Percentiles rank a stretch among this genome's conserved stretches.
Evolutionary conservation across 1,139 yeast genomes (phyloP).

Genomic region (Zygosaccharomyces sapae): DNA sequence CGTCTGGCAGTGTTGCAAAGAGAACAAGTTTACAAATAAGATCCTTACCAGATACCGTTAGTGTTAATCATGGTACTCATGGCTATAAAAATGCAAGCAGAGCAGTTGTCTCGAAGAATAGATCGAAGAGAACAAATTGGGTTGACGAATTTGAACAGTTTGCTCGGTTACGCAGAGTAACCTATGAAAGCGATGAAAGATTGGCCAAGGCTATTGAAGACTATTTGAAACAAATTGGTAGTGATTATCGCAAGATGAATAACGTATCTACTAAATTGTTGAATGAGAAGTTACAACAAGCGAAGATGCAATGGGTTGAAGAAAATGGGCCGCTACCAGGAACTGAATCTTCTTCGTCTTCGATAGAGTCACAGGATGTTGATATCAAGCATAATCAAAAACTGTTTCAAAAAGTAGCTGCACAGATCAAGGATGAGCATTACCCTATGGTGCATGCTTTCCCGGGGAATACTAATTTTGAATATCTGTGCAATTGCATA

Average conservation of each 20-base stretch:
- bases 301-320: slow-evolving; percentile 8
- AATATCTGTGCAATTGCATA: slow-evolving; percentile 27
- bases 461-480: slow-evolving; percentile 27
- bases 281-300: slow-evolving; percentile 12
- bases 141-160: slow-evolving; percentile 14
- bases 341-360: neutral
- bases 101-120: slow-evolving; percentile 6
- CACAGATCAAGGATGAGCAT: slow-evolving; percentile 19
- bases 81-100: slow-evolving; percentile 11
- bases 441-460: slow-evolving; percentile 23
- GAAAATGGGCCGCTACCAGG: slow-evolving; percentile 11
- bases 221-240: slow-evolving; percentile 10
- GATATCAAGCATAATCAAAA: slow-evolving; percentile 9
- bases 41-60: slow-evolving; percentile 3
- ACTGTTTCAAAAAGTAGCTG: slow-evolving; percentile 11
- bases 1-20: slow-evolving; percentile 7
- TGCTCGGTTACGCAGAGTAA: slow-evolving; percentile 9
- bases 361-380: slow-evolving; percentile 6
- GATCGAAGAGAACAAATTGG: slow-evolving; percentile 8
- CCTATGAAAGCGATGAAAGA: slow-evolving; percentile 8
- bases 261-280: slow-evolving; percentile 20
- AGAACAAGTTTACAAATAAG: slow-evolving; percentile 3
- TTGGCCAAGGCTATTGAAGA: slow-evolving; percentile 24
- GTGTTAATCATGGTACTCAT: slow-evolving; percentile 7
- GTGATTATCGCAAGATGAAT: slow-evolving; percentile 10